Evolutionary conservation across 75 land plant genomes (phyloP), one percentile per base, ranked within the genome.

Genomic region (Larix kaempferi): DNA sequence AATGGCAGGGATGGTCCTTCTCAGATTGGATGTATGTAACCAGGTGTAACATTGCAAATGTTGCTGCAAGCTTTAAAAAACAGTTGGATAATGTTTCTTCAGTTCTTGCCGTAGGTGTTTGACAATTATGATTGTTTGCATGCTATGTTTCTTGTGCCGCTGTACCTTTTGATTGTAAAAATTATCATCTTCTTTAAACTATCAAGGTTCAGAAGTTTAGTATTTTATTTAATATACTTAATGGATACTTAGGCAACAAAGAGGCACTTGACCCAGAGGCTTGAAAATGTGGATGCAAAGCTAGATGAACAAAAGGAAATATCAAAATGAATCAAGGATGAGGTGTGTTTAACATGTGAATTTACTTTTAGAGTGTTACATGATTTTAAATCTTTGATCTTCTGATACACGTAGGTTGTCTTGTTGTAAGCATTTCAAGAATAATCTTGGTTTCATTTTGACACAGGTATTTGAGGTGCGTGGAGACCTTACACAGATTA

Each of bases 11-110:
- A 7, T 86, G 67, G 83, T 95, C 98, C n/a, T 83, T 88, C 26
- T 84, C 97, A 21, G 98, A 95, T 85, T 78, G 93, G 21, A 93
- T 95, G 96, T 93, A 88, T 84, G 98, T 95, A 6, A 95, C 98
- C 19, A 87, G 90, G 80, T 89, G 84, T 21, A 87, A 88, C 80
- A 95, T 95, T 92, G 80, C 91, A 57, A 85, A 87, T 81, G 96
- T 93, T 59, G 91, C 90, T 88, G 80, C 86, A 65, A 82, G 78
- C 60, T 88, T 95, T 23, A 86, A 90, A 37, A 91, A 88, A 77
- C 94, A 95, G 63, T 83, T 93, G 76, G 97, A 93, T 74, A 74
- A 91, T 78, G 94, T 95, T 14, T 82, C 88, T 57, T 82, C 89
- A 63, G 92, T 91, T 65, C 74, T 93, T 17, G 84, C 90, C 5